These are phyloP conservation scores for Cutaneotrichosporon dermatis DNA, from an alignment of 1,284 basidiomycete genomes.

Conservation along the genomic window DNA sequence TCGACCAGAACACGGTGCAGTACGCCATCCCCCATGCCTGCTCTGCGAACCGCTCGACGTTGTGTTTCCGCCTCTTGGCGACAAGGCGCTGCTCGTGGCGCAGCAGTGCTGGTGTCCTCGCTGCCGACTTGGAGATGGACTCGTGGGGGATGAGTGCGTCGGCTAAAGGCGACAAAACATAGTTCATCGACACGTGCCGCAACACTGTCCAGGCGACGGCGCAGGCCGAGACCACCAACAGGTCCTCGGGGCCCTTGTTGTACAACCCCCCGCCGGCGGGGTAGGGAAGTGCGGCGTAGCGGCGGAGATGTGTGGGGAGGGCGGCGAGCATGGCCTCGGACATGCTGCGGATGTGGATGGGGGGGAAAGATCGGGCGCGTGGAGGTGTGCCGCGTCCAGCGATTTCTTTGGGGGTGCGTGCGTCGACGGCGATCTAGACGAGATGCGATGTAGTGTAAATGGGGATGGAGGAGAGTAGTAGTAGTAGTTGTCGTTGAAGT, in stretches of 20 bases:
- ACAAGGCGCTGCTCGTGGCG: constrained; percentile 3
- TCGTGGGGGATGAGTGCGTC: constrained; percentile 4
- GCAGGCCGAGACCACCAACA: constrained; percentile 65
- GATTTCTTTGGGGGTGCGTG: too few relatives aligned
- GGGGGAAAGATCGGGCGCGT: not conserved
- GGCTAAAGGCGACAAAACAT: constrained; percentile 62
- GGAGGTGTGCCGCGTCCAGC: not conserved
- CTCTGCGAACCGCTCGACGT: constrained; percentile 82
- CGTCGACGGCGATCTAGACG: too few relatives aligned
- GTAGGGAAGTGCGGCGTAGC: constrained; percentile 72
- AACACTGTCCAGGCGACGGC: constrained; percentile 72
- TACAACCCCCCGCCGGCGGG: constrained; percentile 55
- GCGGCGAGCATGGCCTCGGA: not conserved
- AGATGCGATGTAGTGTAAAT: too few relatives aligned
- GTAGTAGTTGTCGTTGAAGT: too few relatives aligned
- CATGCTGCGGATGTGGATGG: not conserved
- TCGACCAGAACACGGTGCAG: constrained; percentile 67
- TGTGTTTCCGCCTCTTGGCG: constrained; percentile 54
- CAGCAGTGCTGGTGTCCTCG: constrained; percentile 1
- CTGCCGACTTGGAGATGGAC: not conserved
- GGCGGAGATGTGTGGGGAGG: constrained; percentile 37
- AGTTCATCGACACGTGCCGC: constrained; percentile 68
- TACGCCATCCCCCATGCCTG: constrained; percentile 88
- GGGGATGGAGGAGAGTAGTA: too few relatives aligned
- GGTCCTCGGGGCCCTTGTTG: constrained; percentile 63